Evolutionary conservation across 2,329 filamentous ascomycete species (phyloP), one percentile per base, ranked within the genome.

Genomic region (Diaporthe citrichinensis): DNA sequence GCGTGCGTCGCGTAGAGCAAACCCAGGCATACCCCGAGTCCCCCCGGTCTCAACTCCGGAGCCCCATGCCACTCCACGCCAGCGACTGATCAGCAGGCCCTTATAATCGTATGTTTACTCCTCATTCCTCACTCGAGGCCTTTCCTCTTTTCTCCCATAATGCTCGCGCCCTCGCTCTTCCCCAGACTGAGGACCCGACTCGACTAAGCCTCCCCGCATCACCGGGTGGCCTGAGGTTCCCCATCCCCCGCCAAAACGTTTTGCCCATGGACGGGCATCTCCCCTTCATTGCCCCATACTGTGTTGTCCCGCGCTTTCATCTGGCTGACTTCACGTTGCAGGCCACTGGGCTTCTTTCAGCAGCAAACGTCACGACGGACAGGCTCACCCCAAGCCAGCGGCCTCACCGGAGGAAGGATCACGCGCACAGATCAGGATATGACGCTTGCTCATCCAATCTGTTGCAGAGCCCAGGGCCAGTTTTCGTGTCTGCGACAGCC

Each of bases 61-160:
- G 53, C 61, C 73, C 73, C 73, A 67, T 75, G 49, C 69, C 65
- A 73, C 71, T 73, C 71, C 71, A 73, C 71, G 71, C 71, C 58
- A 69, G 49, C 36, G 44, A 49, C 55, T 74, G 72, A 75, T 75
- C 73, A 75, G 68, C 75, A 73, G 72, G 73, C 73, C 65, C 55
- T 73, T 75, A 75, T 75, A 75, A 76, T 76, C 75, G 73, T 76
- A 76, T 76, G 75, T 75, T 75, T 76, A 72, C 75, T 69, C 73
- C 61, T 71, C 75, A 49, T 57, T 41, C 57, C 59, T 61, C 68
- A 69, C 73, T 71, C 59, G 59, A 61, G 31, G 34, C 71, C 49
- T 72, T 71, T 23, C 74, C 57, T 58, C 68, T 72, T 72, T 73
- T 28, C 61, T 53, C 65, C 44, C 59, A 34, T 36, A 31, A 49